These are phyloP conservation scores for Bonia amplexicaulis DNA, from an alignment of 176 grass and related monocot genomes.

Conservation along the genomic window DNA sequence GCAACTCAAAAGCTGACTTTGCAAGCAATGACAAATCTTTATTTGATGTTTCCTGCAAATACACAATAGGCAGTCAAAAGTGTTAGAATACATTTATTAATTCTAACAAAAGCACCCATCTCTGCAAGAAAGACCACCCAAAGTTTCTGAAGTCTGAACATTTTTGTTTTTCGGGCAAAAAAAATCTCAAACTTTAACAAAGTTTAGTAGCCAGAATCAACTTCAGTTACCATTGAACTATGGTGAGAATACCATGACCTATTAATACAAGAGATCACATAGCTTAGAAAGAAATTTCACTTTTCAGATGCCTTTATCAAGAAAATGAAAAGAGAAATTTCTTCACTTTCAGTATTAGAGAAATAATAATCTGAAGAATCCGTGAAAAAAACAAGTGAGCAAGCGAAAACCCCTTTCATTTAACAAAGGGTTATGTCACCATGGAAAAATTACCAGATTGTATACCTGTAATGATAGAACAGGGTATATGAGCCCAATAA, in stretches of 20 bases:
- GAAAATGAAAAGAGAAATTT: background rate
- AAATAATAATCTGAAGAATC: background rate
- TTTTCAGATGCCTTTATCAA: background rate
- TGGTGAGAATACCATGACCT: background rate
- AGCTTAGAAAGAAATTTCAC: background rate
- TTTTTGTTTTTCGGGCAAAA: background rate
- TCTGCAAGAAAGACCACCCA: background rate
- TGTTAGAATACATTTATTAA: background rate
- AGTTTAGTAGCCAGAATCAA: background rate
- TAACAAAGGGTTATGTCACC: background rate
- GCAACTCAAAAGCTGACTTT: constrained; percentile 85
- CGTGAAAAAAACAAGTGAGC: background rate
- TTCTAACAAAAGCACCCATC: background rate
- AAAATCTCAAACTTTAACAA: background rate
- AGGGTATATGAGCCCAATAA: constrained; percentile 66
- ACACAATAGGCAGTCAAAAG: background rate
- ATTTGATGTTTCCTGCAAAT: constrained; percentile 84
- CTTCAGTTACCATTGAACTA: background rate
- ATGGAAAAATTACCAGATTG: constrained; percentile 1
- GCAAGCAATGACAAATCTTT: constrained; percentile 89
- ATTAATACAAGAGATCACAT: background rate
- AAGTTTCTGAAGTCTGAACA: background rate
- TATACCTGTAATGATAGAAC: constrained; percentile 88
- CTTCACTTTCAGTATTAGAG: background rate
- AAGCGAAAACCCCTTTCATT: background rate